A percentile compares a stretch with the other conserved stretches of the same genome.
These are phyloP conservation scores for Apiospora phragmitis DNA, from an alignment of 2,329 filamentous ascomycete genomes.

Conservation along the genomic window DNA sequence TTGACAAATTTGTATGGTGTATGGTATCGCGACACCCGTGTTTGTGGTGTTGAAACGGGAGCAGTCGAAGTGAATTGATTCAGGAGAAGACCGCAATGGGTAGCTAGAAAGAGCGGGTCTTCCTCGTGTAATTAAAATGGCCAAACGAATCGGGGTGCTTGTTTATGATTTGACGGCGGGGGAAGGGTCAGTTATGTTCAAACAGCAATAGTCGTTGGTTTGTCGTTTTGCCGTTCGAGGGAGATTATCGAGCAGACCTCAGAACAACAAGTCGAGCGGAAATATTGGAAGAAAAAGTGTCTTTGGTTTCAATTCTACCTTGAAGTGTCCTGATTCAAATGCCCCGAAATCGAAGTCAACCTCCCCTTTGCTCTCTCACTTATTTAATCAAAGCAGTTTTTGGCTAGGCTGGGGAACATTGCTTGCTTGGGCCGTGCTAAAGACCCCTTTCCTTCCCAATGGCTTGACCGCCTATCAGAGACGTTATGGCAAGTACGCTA, in stretches of 20 bases:
- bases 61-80: constrained; percentile 8
- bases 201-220: background rate
- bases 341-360: background rate
- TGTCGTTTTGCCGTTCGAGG: background rate
- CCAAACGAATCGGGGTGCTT: constrained; percentile 1
- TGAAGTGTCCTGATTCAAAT: background rate
- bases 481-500: background rate
- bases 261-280: background rate
- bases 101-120: constrained; percentile 11
- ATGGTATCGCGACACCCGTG: constrained; percentile 31
- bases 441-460: background rate
- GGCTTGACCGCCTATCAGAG: background rate
- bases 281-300: background rate
- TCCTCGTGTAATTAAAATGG: constrained; percentile 12
- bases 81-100: constrained; percentile 10
- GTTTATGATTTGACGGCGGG: constrained; percentile 6
- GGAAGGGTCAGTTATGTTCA: background rate
- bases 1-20: background rate
- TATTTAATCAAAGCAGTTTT: background rate
- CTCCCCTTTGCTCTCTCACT: background rate
- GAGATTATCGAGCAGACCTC: background rate
- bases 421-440: background rate
- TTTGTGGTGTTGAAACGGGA: constrained; percentile 9
- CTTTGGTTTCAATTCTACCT: background rate
- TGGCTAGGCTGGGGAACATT: background rate